Percentiles rank a stretch among this genome's conserved stretches.
phyloP scores from a whole-genome alignment of 1,284 basidiomycete genomes.

The Lignosus rhinocerotis region DNA sequence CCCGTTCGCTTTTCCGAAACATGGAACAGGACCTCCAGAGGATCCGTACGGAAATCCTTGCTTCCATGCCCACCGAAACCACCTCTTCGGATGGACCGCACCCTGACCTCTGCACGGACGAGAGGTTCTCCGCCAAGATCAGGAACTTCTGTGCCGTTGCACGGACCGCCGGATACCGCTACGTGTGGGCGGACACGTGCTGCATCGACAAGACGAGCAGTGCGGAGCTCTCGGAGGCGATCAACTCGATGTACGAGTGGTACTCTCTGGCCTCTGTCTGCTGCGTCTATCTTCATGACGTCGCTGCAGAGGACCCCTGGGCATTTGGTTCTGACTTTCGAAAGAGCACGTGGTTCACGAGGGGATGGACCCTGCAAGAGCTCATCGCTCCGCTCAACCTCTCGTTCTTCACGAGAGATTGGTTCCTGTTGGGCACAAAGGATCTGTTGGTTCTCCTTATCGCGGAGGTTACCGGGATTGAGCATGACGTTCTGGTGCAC shows the following conservation, averaged over 20 bases:
- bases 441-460: background rate
- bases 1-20: background rate
- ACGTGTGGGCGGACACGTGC: slow-evolving; percentile 11
- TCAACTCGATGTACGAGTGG: slow-evolving; percentile 12
- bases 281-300: slow-evolving; percentile 6
- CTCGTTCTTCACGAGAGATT: slow-evolving; percentile 2
- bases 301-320: background rate
- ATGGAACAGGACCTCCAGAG: background rate
- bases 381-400: slow-evolving; percentile 7
- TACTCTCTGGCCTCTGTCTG: slow-evolving; percentile 6
- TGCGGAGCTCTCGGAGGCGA: slow-evolving; percentile 11
- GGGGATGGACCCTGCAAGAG: slow-evolving; percentile 12
- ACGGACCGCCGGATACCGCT: background rate
- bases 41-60: background rate
- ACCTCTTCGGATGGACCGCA: background rate
- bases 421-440: slow-evolving; percentile 4
- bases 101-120: background rate
- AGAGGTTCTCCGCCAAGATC: slow-evolving; percentile 2
- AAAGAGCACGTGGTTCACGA: slow-evolving; percentile 2
- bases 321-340: background rate
- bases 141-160: slow-evolving; percentile 5
- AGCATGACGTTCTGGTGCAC: background rate
- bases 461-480: slow-evolving; percentile 4
- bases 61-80: background rate
- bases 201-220: slow-evolving; percentile 16